A percentile compares a stretch with the other conserved stretches of the same genome.
phyloP scores from a whole-genome alignment of 1,284 basidiomycete species.

The Tylopilus sp. region DNA sequence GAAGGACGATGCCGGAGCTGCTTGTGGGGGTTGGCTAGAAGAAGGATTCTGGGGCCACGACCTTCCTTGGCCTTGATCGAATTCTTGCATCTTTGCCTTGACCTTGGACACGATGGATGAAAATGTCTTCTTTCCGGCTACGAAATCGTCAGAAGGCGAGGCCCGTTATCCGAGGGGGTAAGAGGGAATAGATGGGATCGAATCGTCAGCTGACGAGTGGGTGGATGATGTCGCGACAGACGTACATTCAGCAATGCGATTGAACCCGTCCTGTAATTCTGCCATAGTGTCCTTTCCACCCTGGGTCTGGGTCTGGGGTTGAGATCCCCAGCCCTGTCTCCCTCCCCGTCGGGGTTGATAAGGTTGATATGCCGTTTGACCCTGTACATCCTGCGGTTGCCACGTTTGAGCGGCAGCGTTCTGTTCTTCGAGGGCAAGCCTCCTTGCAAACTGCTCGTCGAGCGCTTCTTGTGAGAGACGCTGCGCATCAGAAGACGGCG shows the following conservation, averaged over 20 bases:
- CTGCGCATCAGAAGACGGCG: slow-evolving; percentile 9
- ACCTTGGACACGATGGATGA: slow-evolving; percentile 65
- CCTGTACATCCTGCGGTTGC: slow-evolving; percentile 23
- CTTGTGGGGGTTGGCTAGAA: slow-evolving; percentile 3
- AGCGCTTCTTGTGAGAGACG: slow-evolving; percentile 57
- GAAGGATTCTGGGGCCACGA: slow-evolving; percentile 13
- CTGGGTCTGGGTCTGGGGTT: slow-evolving; percentile 18
- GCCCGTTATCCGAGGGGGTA: no score
- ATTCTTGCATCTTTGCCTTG: slow-evolving; percentile 74
- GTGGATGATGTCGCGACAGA: background rate
- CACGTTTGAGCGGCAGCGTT: slow-evolving; percentile 36
- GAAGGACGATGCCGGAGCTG: background rate
- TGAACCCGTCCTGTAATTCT: slow-evolving; percentile 68
- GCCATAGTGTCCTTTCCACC: slow-evolving; percentile 47
- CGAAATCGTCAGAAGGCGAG: background rate
- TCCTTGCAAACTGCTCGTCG: slow-evolving; percentile 70
- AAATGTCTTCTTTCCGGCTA: slow-evolving; percentile 74
- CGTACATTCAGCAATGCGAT: slow-evolving; percentile 70
- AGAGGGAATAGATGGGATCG: background rate
- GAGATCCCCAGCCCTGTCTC: slow-evolving; percentile 5
- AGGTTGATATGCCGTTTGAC: slow-evolving; percentile 14
- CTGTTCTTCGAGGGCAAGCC: slow-evolving; percentile 64
- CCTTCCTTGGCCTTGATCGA: slow-evolving; percentile 47
- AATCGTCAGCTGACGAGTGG: slow-evolving; percentile 2
- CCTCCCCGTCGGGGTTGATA: slow-evolving; percentile 26